Conservation (phyloP, 768 basidiomycete genomes). For the Hygrocybe punicea region DNA sequence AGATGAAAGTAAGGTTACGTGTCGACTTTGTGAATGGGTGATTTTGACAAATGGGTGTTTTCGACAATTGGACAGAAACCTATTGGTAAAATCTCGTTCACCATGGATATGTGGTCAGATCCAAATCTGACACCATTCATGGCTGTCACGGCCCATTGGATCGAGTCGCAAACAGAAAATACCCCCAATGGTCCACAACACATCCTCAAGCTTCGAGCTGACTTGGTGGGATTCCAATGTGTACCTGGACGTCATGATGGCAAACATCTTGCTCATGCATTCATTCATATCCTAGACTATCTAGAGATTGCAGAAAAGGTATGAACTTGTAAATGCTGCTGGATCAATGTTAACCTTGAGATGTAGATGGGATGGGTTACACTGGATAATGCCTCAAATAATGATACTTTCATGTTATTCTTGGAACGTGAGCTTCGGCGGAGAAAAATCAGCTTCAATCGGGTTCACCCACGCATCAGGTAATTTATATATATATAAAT, state of each 20-base stretch:
- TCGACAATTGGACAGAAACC: slow-evolving; percentile 17
- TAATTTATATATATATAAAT: slow-evolving; percentile 10
- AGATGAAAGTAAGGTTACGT: slow-evolving; percentile 18
- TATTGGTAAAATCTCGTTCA: slow-evolving; percentile 35
- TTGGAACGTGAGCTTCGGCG: slow-evolving; percentile 19
- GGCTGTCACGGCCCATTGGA: slow-evolving; percentile 45
- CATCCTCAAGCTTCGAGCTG: slow-evolving; percentile 27
- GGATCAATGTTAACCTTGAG: slow-evolving; percentile 1
- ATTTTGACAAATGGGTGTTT: not conserved
- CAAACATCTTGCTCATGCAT: slow-evolving; percentile 33
- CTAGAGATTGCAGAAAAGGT: slow-evolving; percentile 28
- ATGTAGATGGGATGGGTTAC: slow-evolving; percentile 40
- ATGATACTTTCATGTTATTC: slow-evolving; percentile 29
- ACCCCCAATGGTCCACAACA: slow-evolving; percentile 22
- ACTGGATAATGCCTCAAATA: slow-evolving; percentile 34
- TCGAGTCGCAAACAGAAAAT: slow-evolving; percentile 19
- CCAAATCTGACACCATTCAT: slow-evolving; percentile 36
- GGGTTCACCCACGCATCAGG: slow-evolving; percentile 22
- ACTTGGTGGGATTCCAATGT: slow-evolving; percentile 36
- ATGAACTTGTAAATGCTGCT: slow-evolving; percentile 1
- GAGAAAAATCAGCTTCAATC: slow-evolving; percentile 22
- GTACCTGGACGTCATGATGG: slow-evolving; percentile 39
- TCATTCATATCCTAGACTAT: slow-evolving; percentile 31
- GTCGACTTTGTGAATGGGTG: too few species aligned
- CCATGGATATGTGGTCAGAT: slow-evolving; percentile 40